A percentile compares a stretch with the other conserved stretches of the same genome.
Evolutionary conservation across 1,284 basidiomycete genomes (phyloP).

Genomic region (Boletellus sp.): DNA sequence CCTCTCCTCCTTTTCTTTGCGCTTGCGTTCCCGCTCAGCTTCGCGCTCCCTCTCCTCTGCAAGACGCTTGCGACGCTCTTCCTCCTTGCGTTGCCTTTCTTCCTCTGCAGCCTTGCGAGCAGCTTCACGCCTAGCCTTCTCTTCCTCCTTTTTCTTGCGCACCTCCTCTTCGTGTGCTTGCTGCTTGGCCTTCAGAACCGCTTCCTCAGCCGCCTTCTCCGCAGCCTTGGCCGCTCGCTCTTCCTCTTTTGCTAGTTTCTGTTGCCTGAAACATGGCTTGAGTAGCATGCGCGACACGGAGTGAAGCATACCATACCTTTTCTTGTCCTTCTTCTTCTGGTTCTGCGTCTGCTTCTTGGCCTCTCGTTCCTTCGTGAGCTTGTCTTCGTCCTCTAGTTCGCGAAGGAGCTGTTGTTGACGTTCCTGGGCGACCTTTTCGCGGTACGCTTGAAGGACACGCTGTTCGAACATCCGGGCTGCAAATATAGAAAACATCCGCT

Average conservation of each 20-base stretch:
- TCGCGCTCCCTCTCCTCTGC: constrained; percentile 65
- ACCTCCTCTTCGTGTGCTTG: constrained; percentile 62
- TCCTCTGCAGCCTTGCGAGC: constrained; percentile 75
- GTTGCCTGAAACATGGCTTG: constrained; percentile 54
- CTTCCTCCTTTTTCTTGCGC: constrained; percentile 70
- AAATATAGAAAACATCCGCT: constrained; percentile 99
- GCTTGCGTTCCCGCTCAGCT: constrained; percentile 62
- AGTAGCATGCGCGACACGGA: constrained; percentile 3
- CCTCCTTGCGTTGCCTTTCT: constrained; percentile 73
- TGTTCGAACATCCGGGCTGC: constrained; percentile 99
- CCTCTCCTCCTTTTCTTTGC: constrained; percentile 65
- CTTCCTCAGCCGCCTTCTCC: constrained; percentile 80
- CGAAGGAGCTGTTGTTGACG: constrained; percentile 82
- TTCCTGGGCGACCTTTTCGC: constrained; percentile 90
- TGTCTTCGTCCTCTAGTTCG: constrained; percentile 89
- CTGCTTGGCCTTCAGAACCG: constrained; percentile 63
- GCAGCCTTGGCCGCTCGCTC: constrained; percentile 78
- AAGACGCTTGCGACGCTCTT: constrained; percentile 71
- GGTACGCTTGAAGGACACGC: constrained; percentile 89
- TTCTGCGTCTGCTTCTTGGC: constrained; percentile 94
- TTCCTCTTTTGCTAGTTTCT: constrained; percentile 91
- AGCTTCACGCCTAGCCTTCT: constrained; percentile 68
- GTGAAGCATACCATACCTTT: constrained; percentile 51
- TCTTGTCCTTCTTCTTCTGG: constrained; percentile 99
- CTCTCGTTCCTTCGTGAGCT: constrained; percentile 76